These are phyloP conservation scores for Poa annua DNA, from an alignment of 176 grass and related monocot species.

Conservation along the genomic window DNA sequence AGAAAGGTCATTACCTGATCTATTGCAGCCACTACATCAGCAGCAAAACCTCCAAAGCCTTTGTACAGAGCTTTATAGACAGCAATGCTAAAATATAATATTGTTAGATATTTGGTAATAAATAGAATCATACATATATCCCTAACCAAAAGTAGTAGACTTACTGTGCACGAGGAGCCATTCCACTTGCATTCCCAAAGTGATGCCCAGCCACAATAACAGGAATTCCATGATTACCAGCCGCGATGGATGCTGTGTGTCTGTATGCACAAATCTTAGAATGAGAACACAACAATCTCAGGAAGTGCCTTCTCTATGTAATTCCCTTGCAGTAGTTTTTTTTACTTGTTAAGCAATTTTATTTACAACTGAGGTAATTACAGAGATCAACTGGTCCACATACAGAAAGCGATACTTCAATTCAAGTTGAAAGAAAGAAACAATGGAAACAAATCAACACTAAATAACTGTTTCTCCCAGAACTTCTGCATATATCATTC, in stretches of 20 bases:
- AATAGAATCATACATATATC: neutral
- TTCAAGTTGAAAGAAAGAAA: slow-evolving; percentile 16
- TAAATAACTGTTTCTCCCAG: neutral
- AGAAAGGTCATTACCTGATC: slow-evolving; percentile 73
- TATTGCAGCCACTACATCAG: slow-evolving; percentile 98
- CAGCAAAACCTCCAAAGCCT: slow-evolving; percentile 99
- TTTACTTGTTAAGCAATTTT: slow-evolving; percentile 3
- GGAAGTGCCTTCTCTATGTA: neutral
- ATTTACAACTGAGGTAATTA: neutral
- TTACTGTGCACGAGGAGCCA: slow-evolving; percentile 99
- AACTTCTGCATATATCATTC: neutral
- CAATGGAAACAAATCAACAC: neutral
- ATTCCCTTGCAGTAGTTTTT: neutral
- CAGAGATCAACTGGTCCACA: neutral
- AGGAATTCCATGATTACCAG: slow-evolving; percentile 93
- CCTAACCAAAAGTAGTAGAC: slow-evolving; percentile 38
- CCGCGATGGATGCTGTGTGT: slow-evolving; percentile 93
- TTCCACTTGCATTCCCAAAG: slow-evolving; percentile 97
- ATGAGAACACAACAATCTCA: slow-evolving; percentile 13
- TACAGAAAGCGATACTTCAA: neutral
- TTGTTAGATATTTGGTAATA: slow-evolving; percentile 21
- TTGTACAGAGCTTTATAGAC: slow-evolving; percentile 99
- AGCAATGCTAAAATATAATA: slow-evolving; percentile 69
- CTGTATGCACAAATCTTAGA: slow-evolving; percentile 51
- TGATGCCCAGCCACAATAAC: slow-evolving; percentile 88